These are phyloP conservation scores for Boletus calvinii DNA, from an alignment of 1,284 basidiomycete genomes.

Conservation along the genomic window DNA sequence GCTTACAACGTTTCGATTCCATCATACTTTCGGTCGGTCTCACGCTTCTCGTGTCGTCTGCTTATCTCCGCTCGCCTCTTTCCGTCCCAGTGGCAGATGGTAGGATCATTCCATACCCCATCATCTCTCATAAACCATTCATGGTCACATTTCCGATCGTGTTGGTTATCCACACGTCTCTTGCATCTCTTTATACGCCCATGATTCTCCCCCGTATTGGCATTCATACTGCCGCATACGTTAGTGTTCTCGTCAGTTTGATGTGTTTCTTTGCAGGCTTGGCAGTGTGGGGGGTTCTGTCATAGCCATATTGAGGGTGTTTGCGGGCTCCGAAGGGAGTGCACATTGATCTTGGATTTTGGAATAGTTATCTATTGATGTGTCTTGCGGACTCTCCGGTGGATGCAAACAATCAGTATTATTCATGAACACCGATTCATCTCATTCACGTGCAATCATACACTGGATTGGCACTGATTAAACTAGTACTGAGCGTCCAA, in stretches of 20 bases:
- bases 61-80: slow-evolving; percentile 43
- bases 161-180: slow-evolving; percentile 47
- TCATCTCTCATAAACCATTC: slow-evolving; percentile 37
- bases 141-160: slow-evolving; percentile 49
- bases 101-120: slow-evolving; percentile 14
- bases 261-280: slow-evolving; percentile 67
- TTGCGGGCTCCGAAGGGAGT: background rate
- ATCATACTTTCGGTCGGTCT: slow-evolving; percentile 66
- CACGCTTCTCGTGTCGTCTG: slow-evolving; percentile 60
- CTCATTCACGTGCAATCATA: too few species aligned
- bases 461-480: background rate
- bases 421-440: background rate
- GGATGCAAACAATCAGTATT: background rate
- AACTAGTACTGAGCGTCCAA: background rate
- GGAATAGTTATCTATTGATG: slow-evolving; percentile 13
- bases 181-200: slow-evolving; percentile 61
- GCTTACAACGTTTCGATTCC: slow-evolving; percentile 69
- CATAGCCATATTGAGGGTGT: slow-evolving; percentile 29
- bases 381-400: slow-evolving; percentile 2
- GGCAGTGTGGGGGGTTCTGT: slow-evolving; percentile 62
- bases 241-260: slow-evolving; percentile 59
- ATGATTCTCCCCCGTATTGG: slow-evolving; percentile 63
- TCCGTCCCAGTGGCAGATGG: slow-evolving; percentile 24
- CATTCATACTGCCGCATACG: slow-evolving; percentile 68
- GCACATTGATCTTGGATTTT: background rate